Base-by-base conservation (phyloP, 495 filamentous ascomycete species). In the Hypoxylon rickii region DNA sequence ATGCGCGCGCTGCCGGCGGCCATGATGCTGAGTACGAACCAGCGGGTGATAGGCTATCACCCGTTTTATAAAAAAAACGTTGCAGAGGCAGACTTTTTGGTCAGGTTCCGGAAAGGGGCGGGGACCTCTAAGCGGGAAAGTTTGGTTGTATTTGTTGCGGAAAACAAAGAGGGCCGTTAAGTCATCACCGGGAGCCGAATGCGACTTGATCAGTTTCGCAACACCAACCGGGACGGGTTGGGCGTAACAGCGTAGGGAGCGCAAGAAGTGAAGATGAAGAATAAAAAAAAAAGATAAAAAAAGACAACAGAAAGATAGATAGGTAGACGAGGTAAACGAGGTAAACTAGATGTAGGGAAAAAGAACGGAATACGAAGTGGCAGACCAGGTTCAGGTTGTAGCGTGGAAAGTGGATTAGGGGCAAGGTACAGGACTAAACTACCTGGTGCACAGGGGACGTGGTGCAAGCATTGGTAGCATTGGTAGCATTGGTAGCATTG, bases 1-100 rank as follows among this genome's bases (percentile, higher is more conserved):
- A 89, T 88, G 73, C 85, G 83, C 55, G 80, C 81, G 42, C 81
- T 82, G 51, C 84, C 78, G 32, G 84, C 75, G 59, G 85, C 83
- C 88, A 91, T 91, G 56, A 42, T 78, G 70, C 10, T 24, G 39
- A 55, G 47, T 51, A 20, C 12, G 33, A 38, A 55, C 15, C 42
- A 55, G 40, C 40, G 46, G 33, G n/a, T 44, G 19, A 36, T 43
- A 11, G 31, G 38, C 55, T 32, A 46, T 42, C 52, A 29, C n/a
- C n/a, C n/a, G n/a, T n/a, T n/a, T n/a, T n/a, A n/a, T n/a, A n/a
- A n/a, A n/a, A n/a, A n/a, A n/a, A n/a, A n/a, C n/a, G n/a, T n/a
- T n/a, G n/a, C n/a, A n/a, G n/a, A n/a, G n/a, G n/a, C n/a, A n/a
- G n/a, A n/a, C n/a, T n/a, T n/a, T n/a, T n/a, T 44, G 32, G 6